Percentiles rank a stretch among this genome's conserved stretches.
Evolutionary conservation across 2,329 filamentous ascomycete species (phyloP).

Genomic region (Colletotrichum graminicola): DNA sequence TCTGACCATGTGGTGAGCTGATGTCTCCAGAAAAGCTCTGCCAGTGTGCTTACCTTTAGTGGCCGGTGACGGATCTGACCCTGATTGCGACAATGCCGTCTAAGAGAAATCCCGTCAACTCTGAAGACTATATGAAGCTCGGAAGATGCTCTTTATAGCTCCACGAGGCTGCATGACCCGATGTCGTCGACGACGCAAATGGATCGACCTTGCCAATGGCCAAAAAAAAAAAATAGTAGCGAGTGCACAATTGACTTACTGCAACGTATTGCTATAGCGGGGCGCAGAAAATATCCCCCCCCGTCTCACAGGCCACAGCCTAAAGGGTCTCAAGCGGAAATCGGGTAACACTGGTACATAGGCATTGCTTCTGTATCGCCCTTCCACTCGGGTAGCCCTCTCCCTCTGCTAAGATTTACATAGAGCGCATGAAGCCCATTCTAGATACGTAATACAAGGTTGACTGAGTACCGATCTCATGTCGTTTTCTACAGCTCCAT

Average conservation of each 20-base stretch:
- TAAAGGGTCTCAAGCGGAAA: too few relatives aligned
- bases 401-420: constrained; percentile 15
- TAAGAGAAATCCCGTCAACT: not conserved
- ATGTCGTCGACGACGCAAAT: not conserved
- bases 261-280: constrained; percentile 10
- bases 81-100: too few relatives aligned
- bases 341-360: not conserved
- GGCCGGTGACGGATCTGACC: not conserved
- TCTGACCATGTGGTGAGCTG: not conserved
- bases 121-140: not conserved
- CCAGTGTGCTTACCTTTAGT: not conserved
- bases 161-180: not conserved
- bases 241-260: not conserved
- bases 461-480: constrained; percentile 15
- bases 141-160: not conserved
- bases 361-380: not conserved
- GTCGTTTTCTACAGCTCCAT: not conserved
- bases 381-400: not conserved
- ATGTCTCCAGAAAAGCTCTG: not conserved
- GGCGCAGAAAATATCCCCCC: not conserved
- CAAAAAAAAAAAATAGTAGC: too few relatives aligned
- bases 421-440: constrained; percentile 10
- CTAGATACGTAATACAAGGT: constrained; percentile 18
- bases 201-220: not conserved
- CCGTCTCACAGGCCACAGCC: not conserved